Base-by-base conservation (phyloP, 768 basidiomycete genomes). In the Pluteus cervinus region DNA sequence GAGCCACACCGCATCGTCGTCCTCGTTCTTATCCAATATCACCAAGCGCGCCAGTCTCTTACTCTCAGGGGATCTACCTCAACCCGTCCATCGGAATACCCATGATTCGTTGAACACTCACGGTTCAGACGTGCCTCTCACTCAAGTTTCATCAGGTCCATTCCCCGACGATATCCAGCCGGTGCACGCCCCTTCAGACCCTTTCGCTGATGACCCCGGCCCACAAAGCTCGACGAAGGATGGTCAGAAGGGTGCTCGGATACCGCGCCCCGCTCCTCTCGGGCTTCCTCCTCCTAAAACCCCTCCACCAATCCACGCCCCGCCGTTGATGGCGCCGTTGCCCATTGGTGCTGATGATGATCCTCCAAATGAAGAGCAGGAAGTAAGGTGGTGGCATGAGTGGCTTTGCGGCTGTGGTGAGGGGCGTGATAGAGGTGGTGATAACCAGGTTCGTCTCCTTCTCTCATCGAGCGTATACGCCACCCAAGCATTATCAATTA, bases 381-480 rank as follows among this genome's bases (percentile, higher is more conserved):
- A 67, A 34, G 64, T 68, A 4, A 61, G 73, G 43, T 88, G 86
- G 86, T 88, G 86, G 86, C 85, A 86, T 52, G 86, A 88, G 22
- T 86, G 85, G 84, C 55, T 88, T 43, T 88, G 86, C 55, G 86
- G 86, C 9, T 86, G 84, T 46, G 66, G 76, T 12, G 85, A 86
- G 52, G 79, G 81, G n/a, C 62, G 74, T 3, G 79, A 84, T 55
- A 68, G 83, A 11, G 81, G 78, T 29, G 83, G 81, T 4, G 79
- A 86, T 37, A 56, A 70, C 44, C 86, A 88, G 73, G 85, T 81
- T 51, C 28, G 67, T 54, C 14, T 24, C 18, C 33, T 12, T 24
- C 33, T 23, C 25, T 23, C 16, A 4, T 32, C 12, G 14, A 35
- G 18, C 37, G 30, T 6, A 20, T 29, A 17, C 14, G 7, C 36